phyloP scores from a whole-genome alignment of 768 basidiomycete genomes.

The Phaeolepiota aurea region DNA sequence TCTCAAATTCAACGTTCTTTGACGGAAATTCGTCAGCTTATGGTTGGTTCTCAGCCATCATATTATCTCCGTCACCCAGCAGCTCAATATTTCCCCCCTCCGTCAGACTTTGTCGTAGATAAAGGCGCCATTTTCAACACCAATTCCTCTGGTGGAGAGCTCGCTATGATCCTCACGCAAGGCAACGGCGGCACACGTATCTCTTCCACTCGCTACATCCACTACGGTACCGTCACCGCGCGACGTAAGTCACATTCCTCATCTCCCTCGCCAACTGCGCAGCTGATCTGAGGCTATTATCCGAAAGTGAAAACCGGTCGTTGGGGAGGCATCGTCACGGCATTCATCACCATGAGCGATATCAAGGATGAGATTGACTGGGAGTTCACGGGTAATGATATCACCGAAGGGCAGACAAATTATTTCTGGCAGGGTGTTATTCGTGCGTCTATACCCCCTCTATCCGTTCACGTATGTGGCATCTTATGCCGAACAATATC shows the following conservation, averaged over 20 bases:
- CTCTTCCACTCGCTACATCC: conserved; percentile 73
- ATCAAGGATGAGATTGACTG: conserved; percentile 85
- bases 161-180: conserved; percentile 61
- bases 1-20: conserved; percentile 56
- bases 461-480: too few relatives aligned
- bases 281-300: not conserved
- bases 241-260: not conserved
- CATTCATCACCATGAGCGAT: conserved; percentile 80
- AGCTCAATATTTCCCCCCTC: not conserved
- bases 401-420: conserved; percentile 68
- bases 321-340: conserved; percentile 77
- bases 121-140: conserved; percentile 59
- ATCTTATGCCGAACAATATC: too few relatives aligned
- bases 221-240: conserved; percentile 75
- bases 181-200: conserved; percentile 69
- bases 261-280: not conserved
- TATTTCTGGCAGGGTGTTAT: conserved; percentile 72
- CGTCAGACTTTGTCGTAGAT: conserved; percentile 63
- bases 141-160: conserved; percentile 52
- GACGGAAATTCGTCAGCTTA: conserved; percentile 69
- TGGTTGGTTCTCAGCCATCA: conserved; percentile 26
- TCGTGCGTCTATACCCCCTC: too few relatives aligned
- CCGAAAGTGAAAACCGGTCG: conserved; percentile 79
- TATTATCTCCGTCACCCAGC: not conserved
- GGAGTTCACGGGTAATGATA: conserved; percentile 67